Evolutionary conservation across 345 rosid genomes (phyloP), one percentile per base, ranked within the genome.

Genomic region (Iberis pinnata): DNA sequence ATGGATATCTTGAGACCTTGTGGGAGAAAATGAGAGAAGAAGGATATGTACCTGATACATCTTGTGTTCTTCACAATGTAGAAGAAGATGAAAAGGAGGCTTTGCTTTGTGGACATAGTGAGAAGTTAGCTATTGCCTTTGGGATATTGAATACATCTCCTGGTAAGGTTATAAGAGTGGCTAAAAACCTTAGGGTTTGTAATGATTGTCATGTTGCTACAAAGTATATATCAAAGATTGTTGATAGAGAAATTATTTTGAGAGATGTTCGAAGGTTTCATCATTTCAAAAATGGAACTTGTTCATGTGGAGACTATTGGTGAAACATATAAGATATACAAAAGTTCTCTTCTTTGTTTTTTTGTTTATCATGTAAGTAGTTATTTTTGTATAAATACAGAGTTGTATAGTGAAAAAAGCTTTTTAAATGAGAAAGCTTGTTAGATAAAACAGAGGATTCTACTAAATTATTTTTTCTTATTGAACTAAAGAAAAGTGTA

Each of bases 231-330:
- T 84, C 95, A n/a, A 79, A 63, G 72, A 70, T 82, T 14, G 78
- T 58, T 35, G 70, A 69, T 14, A 82, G 96, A 67, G 94, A 89
- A 54, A 84, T 84, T 52, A 67, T 86, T 46, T 69, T 86, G 44
- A 82, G 98, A 65, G 98, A 82, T 69, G 87, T 76, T 33, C 77
- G 80, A 67, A 79, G 94, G 69, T 89, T 86, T 68, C 95, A 89
- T 82, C 88, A 80, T 64, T 86, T 90, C 64, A 76, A 58, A 64
- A 73, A 86, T 41, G 97, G 94, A 56, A 79, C 44, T 49, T 89
- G 94, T 69, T 86, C 86, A 12, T 89, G 94, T 11, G 77, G 86
- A 15, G 90, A 84, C 67, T 84, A 86, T 72, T 86, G 96, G 94
- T 89, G 73, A 64, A 9, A 53, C 20, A 64, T 8, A 53, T n/a